These are phyloP conservation scores for Candida nanaspora DNA, from an alignment of 805 yeast species.

Conservation along the genomic window DNA sequence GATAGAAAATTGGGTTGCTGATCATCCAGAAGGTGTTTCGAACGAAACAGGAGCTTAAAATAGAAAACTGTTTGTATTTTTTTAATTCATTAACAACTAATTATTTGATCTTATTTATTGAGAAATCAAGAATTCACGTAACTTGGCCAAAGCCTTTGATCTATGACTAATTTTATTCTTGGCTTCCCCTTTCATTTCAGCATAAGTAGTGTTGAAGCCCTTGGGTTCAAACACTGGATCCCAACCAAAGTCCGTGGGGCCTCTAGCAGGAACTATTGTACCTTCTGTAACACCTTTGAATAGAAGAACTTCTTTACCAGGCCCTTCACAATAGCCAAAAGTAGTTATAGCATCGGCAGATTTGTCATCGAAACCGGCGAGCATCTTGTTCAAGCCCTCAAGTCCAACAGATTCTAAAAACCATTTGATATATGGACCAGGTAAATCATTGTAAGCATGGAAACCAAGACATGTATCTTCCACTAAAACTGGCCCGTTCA, in stretches of 20 bases:
- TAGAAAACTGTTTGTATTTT: not conserved
- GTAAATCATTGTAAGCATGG: slow-evolving; percentile 69
- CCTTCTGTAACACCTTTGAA: slow-evolving; percentile 88
- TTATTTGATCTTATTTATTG: slow-evolving; percentile 3
- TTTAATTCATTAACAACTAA: not conserved
- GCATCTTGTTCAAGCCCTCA: slow-evolving; percentile 68
- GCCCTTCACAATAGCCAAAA: slow-evolving; percentile 83
- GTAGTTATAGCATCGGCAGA: slow-evolving; percentile 86
- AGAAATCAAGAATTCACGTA: slow-evolving; percentile 44
- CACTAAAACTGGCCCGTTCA: slow-evolving; percentile 78
- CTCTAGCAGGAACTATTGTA: slow-evolving; percentile 66
- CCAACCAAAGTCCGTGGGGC: slow-evolving; percentile 88
- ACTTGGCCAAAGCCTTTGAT: slow-evolving; percentile 69
- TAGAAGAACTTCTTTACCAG: slow-evolving; percentile 61
- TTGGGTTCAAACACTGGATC: slow-evolving; percentile 84
- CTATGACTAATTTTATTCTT: slow-evolving; percentile 88
- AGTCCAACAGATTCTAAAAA: slow-evolving; percentile 72
- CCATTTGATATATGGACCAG: slow-evolving; percentile 93
- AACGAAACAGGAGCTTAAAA: slow-evolving; percentile 25
- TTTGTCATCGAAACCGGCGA: slow-evolving; percentile 76
- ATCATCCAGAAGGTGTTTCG: slow-evolving; percentile 55
- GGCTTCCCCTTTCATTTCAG: slow-evolving; percentile 72
- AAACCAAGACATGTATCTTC: slow-evolving; percentile 93
- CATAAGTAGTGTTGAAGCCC: slow-evolving; percentile 72
- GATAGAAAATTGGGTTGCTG: slow-evolving; percentile 67